A percentile compares a stretch with the other conserved stretches of the same genome.
Evolutionary conservation across 1,284 basidiomycete species (phyloP).

Genomic region (Wallemia ichthyophaga): DNA sequence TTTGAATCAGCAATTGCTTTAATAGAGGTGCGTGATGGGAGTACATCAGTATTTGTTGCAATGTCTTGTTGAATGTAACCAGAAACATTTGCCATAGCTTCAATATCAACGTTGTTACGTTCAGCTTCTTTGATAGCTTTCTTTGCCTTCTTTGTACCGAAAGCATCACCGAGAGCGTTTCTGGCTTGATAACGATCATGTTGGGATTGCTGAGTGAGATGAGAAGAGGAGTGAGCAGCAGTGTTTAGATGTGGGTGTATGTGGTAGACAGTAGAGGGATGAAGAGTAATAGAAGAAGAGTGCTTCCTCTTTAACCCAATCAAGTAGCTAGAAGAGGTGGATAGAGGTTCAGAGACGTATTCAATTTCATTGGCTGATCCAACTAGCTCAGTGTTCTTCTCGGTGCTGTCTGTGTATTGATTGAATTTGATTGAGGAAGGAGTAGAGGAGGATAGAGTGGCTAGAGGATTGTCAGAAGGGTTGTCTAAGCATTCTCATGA

Average conservation of each 20-base stretch:
- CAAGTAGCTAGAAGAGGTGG: neutral
- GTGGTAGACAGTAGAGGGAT: neutral
- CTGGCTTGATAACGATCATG: conserved; percentile 31
- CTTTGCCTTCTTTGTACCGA: conserved; percentile 77
- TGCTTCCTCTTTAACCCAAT: neutral
- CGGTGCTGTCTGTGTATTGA: neutral
- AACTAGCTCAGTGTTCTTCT: neutral
- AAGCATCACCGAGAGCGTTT: conserved; percentile 55
- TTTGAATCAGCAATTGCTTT: conserved; percentile 28
- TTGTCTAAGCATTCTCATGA: neutral
- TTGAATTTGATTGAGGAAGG: too few species aligned
- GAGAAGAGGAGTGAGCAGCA: neutral
- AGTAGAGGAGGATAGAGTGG: too few species aligned
- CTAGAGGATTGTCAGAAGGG: too few species aligned
- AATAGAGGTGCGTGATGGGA: conserved; percentile 23
- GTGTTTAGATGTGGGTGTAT: conserved; percentile 14
- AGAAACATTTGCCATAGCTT: conserved; percentile 50
- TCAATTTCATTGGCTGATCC: neutral
- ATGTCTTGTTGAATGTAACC: conserved; percentile 51
- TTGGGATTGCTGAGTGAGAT: conserved; percentile 4
- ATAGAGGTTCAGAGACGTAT: neutral
- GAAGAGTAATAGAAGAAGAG: neutral
- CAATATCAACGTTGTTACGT: conserved; percentile 56
- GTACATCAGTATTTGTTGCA: conserved; percentile 29
- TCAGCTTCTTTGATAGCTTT: conserved; percentile 50